Base-by-base conservation (phyloP, 805 yeast genomes). In the Blastobotrys robertii region DNA sequence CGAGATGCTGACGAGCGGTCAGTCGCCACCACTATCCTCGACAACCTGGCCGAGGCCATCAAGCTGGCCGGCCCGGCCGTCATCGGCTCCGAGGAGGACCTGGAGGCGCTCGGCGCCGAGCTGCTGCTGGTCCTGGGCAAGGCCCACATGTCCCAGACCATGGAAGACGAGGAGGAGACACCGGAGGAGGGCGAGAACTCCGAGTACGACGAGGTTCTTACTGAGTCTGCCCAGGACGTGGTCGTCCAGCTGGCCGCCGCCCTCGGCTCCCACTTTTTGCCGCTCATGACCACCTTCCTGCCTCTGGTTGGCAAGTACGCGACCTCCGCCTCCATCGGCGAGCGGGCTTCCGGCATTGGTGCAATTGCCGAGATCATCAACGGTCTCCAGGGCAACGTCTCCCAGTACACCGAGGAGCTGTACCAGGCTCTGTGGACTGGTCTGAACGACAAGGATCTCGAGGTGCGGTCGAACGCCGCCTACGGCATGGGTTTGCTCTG, bases 391-490 rank as follows among this genome's bases (percentile, higher is more conserved):
- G 66, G 67, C 32, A 59, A 65, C 25, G 55, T 70, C 46, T 77
- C 84, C 56, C 84, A 85, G 46, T 81, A 70, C 66, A 64, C 79
- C 32, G 74, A 77, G 50, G 85, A 82, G 50, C 68, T 92, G 57
- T 66, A 86, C 56, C 47, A 48, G 30, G 68, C 81, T 33, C 81
- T 92, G 59, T 68, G 74, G 40, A 72, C 76, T 46, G 79, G 81
- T 51, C 70, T 90, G 48, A 73, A 81, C 44, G 77, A 78, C 57
- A 87, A 83, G 60, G 81, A 92, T 11, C 69, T 84, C 49, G 95
- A 86, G 59, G 97, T 86, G 46, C 82, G 90, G 66, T 88, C 95
- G 55, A 84, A 87, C 54, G 90, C 97, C 41, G 96, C 97, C 12
- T 92, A 86, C 62, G 98, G 97, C 70, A 78, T 84, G 52, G 98